Evolutionary conservation across 768 basidiomycete species (phyloP).

Genomic region (Boletus speciosus): DNA sequence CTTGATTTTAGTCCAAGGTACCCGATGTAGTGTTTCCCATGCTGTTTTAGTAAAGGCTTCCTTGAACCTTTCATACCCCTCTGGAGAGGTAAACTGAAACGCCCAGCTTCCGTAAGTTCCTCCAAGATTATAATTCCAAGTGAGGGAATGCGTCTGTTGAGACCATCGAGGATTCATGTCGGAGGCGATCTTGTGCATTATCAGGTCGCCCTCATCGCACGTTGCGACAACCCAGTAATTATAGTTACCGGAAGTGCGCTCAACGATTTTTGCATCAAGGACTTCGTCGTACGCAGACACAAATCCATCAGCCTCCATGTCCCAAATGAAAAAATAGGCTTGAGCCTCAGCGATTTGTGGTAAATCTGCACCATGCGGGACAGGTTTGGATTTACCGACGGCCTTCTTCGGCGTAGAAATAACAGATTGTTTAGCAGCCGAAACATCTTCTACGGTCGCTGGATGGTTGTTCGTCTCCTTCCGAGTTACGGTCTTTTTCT

Average conservation of each 20-base stretch:
- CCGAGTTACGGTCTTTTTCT: slow-evolving; percentile 11
- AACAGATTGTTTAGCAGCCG: slow-evolving; percentile 6
- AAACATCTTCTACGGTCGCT: neutral
- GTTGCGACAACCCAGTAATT: slow-evolving; percentile 60
- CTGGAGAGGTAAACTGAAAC: slow-evolving; percentile 58
- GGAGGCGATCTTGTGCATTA: slow-evolving; percentile 60
- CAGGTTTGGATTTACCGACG: slow-evolving; percentile 15
- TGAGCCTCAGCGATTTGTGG: slow-evolving; percentile 37
- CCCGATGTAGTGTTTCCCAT: slow-evolving; percentile 79
- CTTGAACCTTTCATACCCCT: slow-evolving; percentile 59
- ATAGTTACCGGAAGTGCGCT: slow-evolving; percentile 43
- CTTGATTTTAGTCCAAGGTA: slow-evolving; percentile 79
- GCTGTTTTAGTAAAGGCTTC: slow-evolving; percentile 61
- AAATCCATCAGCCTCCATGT: slow-evolving; percentile 47
- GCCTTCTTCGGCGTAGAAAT: slow-evolving; percentile 14
- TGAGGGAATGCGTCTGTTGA: slow-evolving; percentile 62
- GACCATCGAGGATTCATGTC: slow-evolving; percentile 75
- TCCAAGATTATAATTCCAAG: slow-evolving; percentile 79
- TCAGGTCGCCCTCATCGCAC: slow-evolving; percentile 43
- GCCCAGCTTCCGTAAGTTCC: slow-evolving; percentile 75
- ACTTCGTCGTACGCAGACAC: slow-evolving; percentile 43
- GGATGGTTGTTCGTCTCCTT: slow-evolving; percentile 6
- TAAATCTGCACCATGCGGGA: slow-evolving; percentile 17
- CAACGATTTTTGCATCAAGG: slow-evolving; percentile 51
- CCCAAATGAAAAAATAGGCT: slow-evolving; percentile 65